Conservation (phyloP, 192 early-diverging fungal species). For the Jimgerdemannia lactiflua region DNA sequence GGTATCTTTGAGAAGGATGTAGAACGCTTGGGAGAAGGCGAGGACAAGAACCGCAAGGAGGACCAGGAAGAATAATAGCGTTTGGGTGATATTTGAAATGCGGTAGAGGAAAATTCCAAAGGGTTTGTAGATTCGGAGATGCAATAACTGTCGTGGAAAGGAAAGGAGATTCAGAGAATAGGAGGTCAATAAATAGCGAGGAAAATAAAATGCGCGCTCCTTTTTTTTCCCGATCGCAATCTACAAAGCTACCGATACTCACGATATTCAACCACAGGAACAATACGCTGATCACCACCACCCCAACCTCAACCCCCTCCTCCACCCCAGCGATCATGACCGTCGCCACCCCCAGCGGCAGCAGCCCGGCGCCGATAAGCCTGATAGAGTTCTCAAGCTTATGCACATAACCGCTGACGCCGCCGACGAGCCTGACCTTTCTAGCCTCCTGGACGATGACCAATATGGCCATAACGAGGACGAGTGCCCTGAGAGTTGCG, state of each 20-base stretch:
- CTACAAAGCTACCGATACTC: neutral
- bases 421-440: neutral
- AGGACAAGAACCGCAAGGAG: neutral
- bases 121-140: neutral
- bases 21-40: neutral
- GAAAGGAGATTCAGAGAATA: too few relatives aligned
- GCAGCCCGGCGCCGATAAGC: neutral
- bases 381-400: neutral
- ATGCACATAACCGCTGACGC: neutral
- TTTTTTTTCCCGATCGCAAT: neutral
- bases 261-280: neutral
- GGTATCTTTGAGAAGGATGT: neutral
- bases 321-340: neutral
- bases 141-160: neutral
- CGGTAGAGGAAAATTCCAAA: neutral
- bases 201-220: neutral
- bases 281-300: neutral
- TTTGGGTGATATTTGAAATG: neutral
- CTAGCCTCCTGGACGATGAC: neutral
- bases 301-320: neutral
- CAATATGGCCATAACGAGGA: neutral
- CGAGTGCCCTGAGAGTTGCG: neutral
- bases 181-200: neutral
- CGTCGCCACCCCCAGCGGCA: neutral
- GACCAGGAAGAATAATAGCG: neutral